Conservation (phyloP, 176 grass and related monocot genomes). For the Oryza brachyantha region DNA sequence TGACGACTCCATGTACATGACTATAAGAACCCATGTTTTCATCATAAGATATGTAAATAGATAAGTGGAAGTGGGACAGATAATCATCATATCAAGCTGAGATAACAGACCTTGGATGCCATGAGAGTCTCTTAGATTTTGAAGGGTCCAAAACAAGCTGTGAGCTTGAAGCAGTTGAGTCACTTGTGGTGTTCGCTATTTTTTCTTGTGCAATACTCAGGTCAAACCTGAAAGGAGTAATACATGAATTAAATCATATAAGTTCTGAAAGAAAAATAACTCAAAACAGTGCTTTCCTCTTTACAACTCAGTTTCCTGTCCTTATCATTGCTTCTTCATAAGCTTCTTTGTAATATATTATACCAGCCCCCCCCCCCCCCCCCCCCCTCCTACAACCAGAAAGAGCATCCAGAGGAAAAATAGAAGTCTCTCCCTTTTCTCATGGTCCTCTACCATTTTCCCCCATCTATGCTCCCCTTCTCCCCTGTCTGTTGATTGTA, state of each 20-base stretch:
- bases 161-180: constrained; percentile 13
- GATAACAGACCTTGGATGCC: constrained; percentile 63
- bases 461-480: not conserved
- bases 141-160: constrained; percentile 55
- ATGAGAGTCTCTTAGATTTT: constrained; percentile 63
- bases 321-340: not conserved
- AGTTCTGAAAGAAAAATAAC: constrained; percentile 13
- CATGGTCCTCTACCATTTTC: not conserved
- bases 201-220: not conserved
- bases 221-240: constrained; percentile 24
- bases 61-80: not conserved
- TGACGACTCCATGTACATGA: not conserved
- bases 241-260: not conserved
- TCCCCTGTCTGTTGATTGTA: not conserved
- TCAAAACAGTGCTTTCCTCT: not conserved
- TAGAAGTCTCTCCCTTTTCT: not conserved
- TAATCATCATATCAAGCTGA: not conserved
- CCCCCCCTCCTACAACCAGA: not conserved
- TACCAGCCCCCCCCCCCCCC: not conserved
- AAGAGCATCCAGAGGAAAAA: not conserved
- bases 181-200: not conserved
- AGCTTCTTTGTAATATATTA: not conserved
- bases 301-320: not conserved
- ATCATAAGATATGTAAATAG: not conserved
- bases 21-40: not conserved